These are phyloP conservation scores for Gossypium raimondii DNA, from an alignment of 345 rosid genomes.

Conservation along the genomic window DNA sequence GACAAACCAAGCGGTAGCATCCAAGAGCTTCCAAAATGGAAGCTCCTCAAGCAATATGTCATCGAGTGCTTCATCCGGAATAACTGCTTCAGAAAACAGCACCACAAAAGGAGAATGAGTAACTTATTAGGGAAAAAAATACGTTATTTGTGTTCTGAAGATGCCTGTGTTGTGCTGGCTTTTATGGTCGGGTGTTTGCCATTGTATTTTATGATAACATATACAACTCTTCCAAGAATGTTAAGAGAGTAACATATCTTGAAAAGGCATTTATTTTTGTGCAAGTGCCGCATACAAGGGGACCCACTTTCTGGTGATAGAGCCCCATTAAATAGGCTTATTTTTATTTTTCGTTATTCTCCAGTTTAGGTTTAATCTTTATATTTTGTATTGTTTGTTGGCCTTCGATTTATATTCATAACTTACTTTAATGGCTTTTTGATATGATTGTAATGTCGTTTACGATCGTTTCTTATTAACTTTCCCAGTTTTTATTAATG, in stretches of 20 bases:
- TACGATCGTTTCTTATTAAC: conserved; percentile 6
- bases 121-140: neutral
- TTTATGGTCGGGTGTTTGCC: neutral
- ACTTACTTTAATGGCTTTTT: neutral
- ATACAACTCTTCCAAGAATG: conserved; percentile 12
- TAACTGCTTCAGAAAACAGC: conserved; percentile 39
- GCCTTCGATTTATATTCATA: neutral
- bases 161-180: conserved; percentile 20
- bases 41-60: conserved; percentile 33
- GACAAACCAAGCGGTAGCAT: conserved; percentile 31
- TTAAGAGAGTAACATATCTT: conserved; percentile 21
- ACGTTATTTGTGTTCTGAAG: conserved; percentile 8
- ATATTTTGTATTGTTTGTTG: conserved; percentile 7
- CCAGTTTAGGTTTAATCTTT: conserved; percentile 19
- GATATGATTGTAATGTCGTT: neutral
- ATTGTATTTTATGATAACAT: conserved; percentile 11
- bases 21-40: conserved; percentile 40
- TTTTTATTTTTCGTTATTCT: neutral
- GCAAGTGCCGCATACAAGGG: conserved; percentile 34
- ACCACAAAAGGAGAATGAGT: conserved; percentile 39
- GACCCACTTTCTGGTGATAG: conserved; percentile 5
- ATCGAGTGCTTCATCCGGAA: conserved; percentile 47
- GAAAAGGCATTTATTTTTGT: conserved; percentile 49
- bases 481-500: neutral
- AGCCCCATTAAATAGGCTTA: conserved; percentile 29